These are phyloP conservation scores for Penicillium argentinense DNA, from an alignment of 495 filamentous ascomycete species.

Conservation along the genomic window DNA sequence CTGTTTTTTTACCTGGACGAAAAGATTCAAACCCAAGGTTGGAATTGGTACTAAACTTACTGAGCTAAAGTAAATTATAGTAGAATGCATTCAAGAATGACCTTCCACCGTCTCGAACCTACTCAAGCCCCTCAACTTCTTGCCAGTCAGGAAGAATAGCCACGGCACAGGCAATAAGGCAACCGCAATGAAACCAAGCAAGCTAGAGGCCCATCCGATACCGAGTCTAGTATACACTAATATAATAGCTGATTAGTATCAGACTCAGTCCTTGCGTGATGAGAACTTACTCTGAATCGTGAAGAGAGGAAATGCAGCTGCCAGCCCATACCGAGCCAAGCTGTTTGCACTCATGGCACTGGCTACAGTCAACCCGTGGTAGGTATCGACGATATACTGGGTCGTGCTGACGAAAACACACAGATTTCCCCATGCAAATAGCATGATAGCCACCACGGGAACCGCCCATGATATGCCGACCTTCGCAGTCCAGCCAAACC, in stretches of 20 bases:
- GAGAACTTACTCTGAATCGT: slow-evolving; percentile 56
- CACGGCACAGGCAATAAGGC: slow-evolving; percentile 55
- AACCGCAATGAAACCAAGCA: slow-evolving; percentile 58
- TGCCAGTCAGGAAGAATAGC: slow-evolving; percentile 20
- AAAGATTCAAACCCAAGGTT: no score
- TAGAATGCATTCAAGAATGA: background rate
- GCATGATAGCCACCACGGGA: slow-evolving; percentile 52
- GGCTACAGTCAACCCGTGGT: slow-evolving; percentile 35
- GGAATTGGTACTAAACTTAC: no score
- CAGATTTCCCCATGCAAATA: slow-evolving; percentile 68
- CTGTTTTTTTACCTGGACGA: no score
- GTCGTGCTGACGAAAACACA: slow-evolving; percentile 50
- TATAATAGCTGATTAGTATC: background rate
- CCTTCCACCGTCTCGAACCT: slow-evolving; percentile 13
- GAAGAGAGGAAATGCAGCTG: slow-evolving; percentile 66
- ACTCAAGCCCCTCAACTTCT: slow-evolving; percentile 15
- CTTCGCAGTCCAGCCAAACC: slow-evolving; percentile 50
- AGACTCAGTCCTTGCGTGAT: no score
- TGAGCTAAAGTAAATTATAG: no score
- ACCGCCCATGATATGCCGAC: slow-evolving; percentile 35
- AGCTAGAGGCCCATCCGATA: slow-evolving; percentile 57
- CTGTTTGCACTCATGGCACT: slow-evolving; percentile 48
- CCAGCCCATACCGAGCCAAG: slow-evolving; percentile 60
- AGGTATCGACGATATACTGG: slow-evolving; percentile 59
- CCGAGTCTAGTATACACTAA: slow-evolving; percentile 58